Percentiles rank a stretch among this genome's conserved stretches.
Conservation (phyloP, 1,284 basidiomycete species). For the Flammula alnicola region DNA sequence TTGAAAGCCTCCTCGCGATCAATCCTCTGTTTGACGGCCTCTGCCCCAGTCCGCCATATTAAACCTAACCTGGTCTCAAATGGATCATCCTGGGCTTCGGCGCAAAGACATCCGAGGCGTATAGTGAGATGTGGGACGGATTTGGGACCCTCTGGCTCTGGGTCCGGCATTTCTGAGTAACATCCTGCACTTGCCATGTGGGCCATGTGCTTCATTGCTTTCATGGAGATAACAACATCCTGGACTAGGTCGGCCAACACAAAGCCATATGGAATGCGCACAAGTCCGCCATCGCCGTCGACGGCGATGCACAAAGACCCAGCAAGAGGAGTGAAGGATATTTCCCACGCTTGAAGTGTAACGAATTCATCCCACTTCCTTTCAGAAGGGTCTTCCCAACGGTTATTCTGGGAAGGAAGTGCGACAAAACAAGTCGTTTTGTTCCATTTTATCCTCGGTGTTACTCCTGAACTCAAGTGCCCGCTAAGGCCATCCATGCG, state of each 20-base stretch:
- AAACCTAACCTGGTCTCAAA: slow-evolving; percentile 84
- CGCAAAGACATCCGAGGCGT: slow-evolving; percentile 60
- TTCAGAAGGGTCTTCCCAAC: slow-evolving; percentile 31
- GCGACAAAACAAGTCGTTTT: slow-evolving; percentile 52
- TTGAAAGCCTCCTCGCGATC: slow-evolving; percentile 84
- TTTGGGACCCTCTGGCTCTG: slow-evolving; percentile 76
- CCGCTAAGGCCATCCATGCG: slow-evolving; percentile 50
- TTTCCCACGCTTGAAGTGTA: slow-evolving; percentile 63
- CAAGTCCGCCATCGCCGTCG: slow-evolving; percentile 66
- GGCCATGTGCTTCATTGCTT: slow-evolving; percentile 69
- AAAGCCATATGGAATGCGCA: slow-evolving; percentile 85
- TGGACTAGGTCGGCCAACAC: slow-evolving; percentile 76
- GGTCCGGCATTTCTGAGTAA: slow-evolving; percentile 55
- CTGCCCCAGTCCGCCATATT: slow-evolving; percentile 79
- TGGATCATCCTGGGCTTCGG: slow-evolving; percentile 90
- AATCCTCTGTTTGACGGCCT: slow-evolving; percentile 76
- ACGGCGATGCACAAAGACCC: slow-evolving; percentile 49
- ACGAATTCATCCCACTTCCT: slow-evolving; percentile 81
- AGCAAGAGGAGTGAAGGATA: slow-evolving; percentile 42
- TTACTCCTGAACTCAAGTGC: slow-evolving; percentile 24
- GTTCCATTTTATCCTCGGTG: slow-evolving; percentile 40
- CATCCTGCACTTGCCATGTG: slow-evolving; percentile 50
- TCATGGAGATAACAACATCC: slow-evolving; percentile 66
- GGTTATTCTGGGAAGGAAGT: slow-evolving; percentile 34
- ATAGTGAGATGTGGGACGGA: slow-evolving; percentile 69